Conservation (phyloP, 805 yeast species). For the Sugiyamaella boreocaroliniensis region DNA sequence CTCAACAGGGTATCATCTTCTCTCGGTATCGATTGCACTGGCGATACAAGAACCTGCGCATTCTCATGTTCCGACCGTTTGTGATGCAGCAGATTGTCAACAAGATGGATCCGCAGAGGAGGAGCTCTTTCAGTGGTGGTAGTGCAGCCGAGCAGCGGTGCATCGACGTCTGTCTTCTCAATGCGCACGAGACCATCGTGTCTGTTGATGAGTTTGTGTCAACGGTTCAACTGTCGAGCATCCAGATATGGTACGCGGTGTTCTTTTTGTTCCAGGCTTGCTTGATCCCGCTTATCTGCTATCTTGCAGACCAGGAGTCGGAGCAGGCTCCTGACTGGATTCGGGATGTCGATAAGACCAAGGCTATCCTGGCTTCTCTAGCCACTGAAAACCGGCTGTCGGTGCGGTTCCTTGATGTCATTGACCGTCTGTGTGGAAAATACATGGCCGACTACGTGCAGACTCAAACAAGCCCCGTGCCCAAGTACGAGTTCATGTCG, state of each 20-base stretch:
- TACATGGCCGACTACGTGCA: slow-evolving; percentile 11
- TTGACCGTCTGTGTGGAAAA: slow-evolving; percentile 35
- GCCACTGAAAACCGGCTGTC: slow-evolving; percentile 42
- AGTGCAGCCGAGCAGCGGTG: slow-evolving; percentile 41
- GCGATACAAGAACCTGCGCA: slow-evolving; percentile 52
- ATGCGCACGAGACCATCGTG: slow-evolving; percentile 47
- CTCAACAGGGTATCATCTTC: slow-evolving; percentile 45
- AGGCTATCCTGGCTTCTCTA: slow-evolving; percentile 34
- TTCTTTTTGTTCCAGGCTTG: slow-evolving; percentile 60
- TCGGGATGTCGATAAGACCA: slow-evolving; percentile 39
- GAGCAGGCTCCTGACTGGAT: slow-evolving; percentile 41
- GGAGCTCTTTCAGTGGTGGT: slow-evolving; percentile 2
- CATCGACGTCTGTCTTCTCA: slow-evolving; percentile 43
- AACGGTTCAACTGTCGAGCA: slow-evolving; percentile 35
- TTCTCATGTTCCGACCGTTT: slow-evolving; percentile 49
- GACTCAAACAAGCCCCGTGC: slow-evolving; percentile 8
- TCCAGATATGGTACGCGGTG: slow-evolving; percentile 57
- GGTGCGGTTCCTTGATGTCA: slow-evolving; percentile 39
- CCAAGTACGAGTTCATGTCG: slow-evolving; percentile 30
- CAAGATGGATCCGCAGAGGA: slow-evolving; percentile 1
- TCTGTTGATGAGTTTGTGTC: slow-evolving; percentile 35
- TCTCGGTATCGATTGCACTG: slow-evolving; percentile 49
- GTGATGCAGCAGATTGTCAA: slow-evolving; percentile 46
- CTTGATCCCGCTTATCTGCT: slow-evolving; percentile 49
- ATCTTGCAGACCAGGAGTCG: slow-evolving; percentile 45